Conservation (phyloP, 805 yeast species). For the Wickerhamomyces kurtzmanii region DNA sequence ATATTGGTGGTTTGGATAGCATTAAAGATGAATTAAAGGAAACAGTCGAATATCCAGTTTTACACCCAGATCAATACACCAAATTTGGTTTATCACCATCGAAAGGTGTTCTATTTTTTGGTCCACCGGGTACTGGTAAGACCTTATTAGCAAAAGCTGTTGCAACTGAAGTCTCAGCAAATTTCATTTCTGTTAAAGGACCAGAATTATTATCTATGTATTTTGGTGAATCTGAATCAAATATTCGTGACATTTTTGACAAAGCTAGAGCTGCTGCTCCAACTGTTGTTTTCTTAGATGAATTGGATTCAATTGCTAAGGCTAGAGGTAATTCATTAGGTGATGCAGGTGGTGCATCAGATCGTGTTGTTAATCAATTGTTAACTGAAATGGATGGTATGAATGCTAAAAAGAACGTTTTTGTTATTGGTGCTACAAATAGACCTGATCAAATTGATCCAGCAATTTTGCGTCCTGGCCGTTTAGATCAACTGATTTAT, state of each 20-base stretch:
- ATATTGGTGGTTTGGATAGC: slow-evolving; percentile 95
- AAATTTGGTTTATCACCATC: slow-evolving; percentile 97
- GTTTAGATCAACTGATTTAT: slow-evolving; percentile 96
- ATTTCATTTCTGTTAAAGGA: slow-evolving; percentile 94
- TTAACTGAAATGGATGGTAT: slow-evolving; percentile 99
- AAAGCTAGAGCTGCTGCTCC: slow-evolving; percentile 99
- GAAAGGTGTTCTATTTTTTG: slow-evolving; percentile 96
- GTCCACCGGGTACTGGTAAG: slow-evolving; percentile 99
- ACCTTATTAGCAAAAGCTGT: slow-evolving; percentile 97
- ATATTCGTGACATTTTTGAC: slow-evolving; percentile 95
- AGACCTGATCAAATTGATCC: slow-evolving; percentile 99
- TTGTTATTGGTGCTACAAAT: slow-evolving; percentile 98
- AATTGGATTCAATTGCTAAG: slow-evolving; percentile 94
- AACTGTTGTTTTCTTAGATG: slow-evolving; percentile 96
- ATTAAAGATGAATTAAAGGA: slow-evolving; percentile 96
- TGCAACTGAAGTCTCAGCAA: slow-evolving; percentile 98
- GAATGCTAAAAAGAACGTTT: slow-evolving; percentile 98
- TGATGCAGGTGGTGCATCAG: slow-evolving; percentile 96
- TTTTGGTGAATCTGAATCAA: slow-evolving; percentile 98
- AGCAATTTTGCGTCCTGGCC: slow-evolving; percentile 96
- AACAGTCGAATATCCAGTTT: slow-evolving; percentile 97
- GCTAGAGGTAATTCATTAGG: slow-evolving; percentile 89
- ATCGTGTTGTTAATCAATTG: slow-evolving; percentile 91
- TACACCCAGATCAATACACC: slow-evolving; percentile 97
- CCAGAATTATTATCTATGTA: slow-evolving; percentile 97